Conservation (phyloP, 2,329 filamentous ascomycete genomes). For the Lasiodiplodia hormozganensis region DNA sequence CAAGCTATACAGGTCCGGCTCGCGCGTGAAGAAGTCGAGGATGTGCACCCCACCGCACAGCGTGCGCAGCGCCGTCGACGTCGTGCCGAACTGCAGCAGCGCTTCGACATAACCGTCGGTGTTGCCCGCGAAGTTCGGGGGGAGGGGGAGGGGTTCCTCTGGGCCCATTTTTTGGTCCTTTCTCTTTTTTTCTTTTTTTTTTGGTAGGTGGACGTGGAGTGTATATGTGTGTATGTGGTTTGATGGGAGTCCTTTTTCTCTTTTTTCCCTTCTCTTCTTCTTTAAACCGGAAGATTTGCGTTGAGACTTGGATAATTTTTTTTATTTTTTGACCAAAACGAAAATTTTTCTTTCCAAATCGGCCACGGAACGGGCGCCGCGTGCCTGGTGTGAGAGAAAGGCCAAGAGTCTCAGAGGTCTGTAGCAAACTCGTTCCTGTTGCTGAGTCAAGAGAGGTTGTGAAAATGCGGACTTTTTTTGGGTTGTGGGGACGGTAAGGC, state of each 20-base stretch:
- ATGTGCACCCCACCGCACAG: slow-evolving; percentile 98
- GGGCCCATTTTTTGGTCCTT: slow-evolving; percentile 49
- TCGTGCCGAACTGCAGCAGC: slow-evolving; percentile 77
- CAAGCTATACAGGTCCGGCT: slow-evolving; percentile 80
- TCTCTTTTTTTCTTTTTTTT: background rate
- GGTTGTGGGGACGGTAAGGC: background rate
- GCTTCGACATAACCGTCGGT: slow-evolving; percentile 80
- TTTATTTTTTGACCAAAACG: background rate
- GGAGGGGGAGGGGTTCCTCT: slow-evolving; percentile 68
- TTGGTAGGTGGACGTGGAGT: no score
- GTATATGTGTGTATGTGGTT: no score
- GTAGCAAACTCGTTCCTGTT: background rate
- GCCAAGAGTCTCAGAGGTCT: background rate
- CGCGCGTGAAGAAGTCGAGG: slow-evolving; percentile 89
- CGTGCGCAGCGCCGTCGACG: slow-evolving; percentile 78
- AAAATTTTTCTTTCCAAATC: background rate
- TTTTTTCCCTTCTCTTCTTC: background rate
- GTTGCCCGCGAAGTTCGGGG: slow-evolving; percentile 69
- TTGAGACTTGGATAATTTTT: no score
- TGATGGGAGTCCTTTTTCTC: background rate
- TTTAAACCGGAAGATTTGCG: no score
- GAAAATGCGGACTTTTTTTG: background rate
- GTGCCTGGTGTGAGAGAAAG: background rate
- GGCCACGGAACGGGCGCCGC: background rate
- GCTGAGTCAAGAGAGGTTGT: background rate